These are phyloP conservation scores for Xerocomus potaroensis DNA, from an alignment of 768 basidiomycete species.

Conservation along the genomic window DNA sequence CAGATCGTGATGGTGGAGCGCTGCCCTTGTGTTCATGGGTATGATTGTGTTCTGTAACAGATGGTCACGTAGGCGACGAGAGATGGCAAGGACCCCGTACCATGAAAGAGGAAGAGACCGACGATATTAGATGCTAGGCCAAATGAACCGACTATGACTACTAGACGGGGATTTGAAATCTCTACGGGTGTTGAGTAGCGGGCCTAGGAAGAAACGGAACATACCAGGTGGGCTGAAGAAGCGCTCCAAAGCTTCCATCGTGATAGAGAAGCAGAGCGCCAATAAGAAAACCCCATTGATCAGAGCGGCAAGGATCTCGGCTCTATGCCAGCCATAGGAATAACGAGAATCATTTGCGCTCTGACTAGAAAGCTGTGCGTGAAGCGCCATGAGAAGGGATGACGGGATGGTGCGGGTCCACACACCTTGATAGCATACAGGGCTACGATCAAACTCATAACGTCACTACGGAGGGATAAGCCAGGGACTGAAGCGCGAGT, in stretches of 20 bases:
- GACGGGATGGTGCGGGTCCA: constrained; percentile 2
- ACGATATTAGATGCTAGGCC: constrained; percentile 91
- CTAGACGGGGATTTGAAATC: constrained; percentile 81
- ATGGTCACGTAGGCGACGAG: constrained; percentile 7
- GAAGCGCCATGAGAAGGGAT: constrained; percentile 3
- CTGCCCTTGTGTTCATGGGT: constrained; percentile 42
- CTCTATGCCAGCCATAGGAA: constrained; percentile 99
- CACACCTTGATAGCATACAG: constrained; percentile 87
- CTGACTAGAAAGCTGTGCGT: constrained; percentile 56
- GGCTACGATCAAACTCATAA: constrained; percentile 91
- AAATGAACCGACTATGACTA: constrained; percentile 86
- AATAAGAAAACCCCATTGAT: constrained; percentile 96
- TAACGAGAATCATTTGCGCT: constrained; percentile 66
- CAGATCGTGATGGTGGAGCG: constrained; percentile 34
- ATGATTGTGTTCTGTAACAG: constrained; percentile 61
- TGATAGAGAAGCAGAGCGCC: constrained; percentile 95
- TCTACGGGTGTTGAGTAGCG: constrained; percentile 43
- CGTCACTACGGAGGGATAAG: constrained; percentile 62
- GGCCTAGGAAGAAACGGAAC: constrained; percentile 1
- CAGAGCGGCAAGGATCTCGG: constrained; percentile 92
- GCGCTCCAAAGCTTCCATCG: constrained; percentile 84
- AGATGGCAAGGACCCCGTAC: constrained; percentile 38
- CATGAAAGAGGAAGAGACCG: constrained; percentile 93
- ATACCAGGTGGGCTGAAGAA: constrained; percentile 82
- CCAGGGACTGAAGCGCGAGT: background rate